These are phyloP conservation scores for Blastobotrys peoriensis DNA, from an alignment of 805 yeast species.

Conservation along the genomic window DNA sequence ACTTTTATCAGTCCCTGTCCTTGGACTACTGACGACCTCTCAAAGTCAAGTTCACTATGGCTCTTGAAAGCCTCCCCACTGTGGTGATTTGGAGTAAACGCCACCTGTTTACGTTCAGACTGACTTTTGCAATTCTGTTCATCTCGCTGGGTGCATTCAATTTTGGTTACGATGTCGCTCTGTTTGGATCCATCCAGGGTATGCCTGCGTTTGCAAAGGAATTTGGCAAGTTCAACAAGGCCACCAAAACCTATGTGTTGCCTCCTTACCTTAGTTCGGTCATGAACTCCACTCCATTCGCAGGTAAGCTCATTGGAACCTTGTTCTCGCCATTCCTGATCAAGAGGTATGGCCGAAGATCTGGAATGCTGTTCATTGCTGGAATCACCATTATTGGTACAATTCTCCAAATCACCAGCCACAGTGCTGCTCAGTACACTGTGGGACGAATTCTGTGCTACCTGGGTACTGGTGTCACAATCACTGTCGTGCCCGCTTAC, in stretches of 20 bases:
- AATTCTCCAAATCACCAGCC: background rate
- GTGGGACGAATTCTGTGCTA: slow-evolving; percentile 2
- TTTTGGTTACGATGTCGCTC: slow-evolving; percentile 5
- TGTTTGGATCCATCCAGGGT: slow-evolving; percentile 6
- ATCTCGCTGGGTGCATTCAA: slow-evolving; percentile 7
- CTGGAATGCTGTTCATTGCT: background rate
- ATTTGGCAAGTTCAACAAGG: slow-evolving; percentile 2
- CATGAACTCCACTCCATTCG: slow-evolving; percentile 7
- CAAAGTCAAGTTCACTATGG: background rate
- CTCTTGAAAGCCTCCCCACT: background rate
- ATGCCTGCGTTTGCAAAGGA: slow-evolving; percentile 7
- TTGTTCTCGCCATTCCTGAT: background rate
- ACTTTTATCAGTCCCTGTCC: too few relatives aligned
- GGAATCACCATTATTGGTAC: slow-evolving; percentile 2
- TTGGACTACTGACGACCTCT: too few relatives aligned
- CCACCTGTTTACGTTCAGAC: slow-evolving; percentile 1
- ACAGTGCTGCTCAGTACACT: slow-evolving; percentile 1
- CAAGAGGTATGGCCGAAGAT: slow-evolving; percentile 3
- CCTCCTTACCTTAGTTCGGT: slow-evolving; percentile 5
- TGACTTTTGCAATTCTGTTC: slow-evolving; percentile 1
- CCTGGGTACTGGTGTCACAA: slow-evolving; percentile 1
- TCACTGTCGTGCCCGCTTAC: slow-evolving; percentile 2
- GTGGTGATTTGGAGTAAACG: slow-evolving; percentile 3
- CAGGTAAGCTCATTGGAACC: slow-evolving; percentile 6
- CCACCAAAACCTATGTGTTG: background rate